phyloP scores from a whole-genome alignment of 495 filamentous ascomycete species.

The Barbatosphaeria neglecta region DNA sequence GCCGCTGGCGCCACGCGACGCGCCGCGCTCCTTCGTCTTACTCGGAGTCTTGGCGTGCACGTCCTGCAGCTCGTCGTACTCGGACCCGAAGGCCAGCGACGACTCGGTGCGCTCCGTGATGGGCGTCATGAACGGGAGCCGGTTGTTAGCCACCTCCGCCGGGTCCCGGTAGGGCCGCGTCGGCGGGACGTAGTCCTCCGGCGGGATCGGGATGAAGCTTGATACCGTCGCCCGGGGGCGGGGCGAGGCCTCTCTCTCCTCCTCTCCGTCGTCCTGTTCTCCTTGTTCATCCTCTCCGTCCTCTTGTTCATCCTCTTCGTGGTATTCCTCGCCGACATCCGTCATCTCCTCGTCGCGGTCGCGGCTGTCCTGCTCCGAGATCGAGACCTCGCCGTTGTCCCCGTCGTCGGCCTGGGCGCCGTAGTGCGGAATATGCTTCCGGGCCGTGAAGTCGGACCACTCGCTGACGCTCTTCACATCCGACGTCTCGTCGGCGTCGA shows the following conservation, averaged over 20 bases:
- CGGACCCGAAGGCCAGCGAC: constrained; percentile 56
- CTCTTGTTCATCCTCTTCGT: constrained; percentile 16
- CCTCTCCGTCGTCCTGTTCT: constrained; percentile 3
- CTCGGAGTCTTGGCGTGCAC: constrained; percentile 64
- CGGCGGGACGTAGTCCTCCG: constrained; percentile 72
- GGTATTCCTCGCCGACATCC: too few relatives aligned
- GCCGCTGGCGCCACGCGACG: constrained; percentile 39
- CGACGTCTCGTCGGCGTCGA: constrained; percentile 42
- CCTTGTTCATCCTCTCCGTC: background rate
- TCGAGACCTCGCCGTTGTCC: constrained; percentile 12
- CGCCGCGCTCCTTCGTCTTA: constrained; percentile 29
- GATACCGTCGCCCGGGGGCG: constrained; percentile 29
- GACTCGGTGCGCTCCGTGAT: constrained; percentile 92
- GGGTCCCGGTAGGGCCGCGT: constrained; percentile 66
- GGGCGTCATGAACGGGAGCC: constrained; percentile 94
- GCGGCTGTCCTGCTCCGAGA: too few relatives aligned
- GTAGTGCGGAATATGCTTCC: constrained; percentile 52
- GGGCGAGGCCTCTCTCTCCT: constrained; percentile 3
- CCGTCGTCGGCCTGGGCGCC: constrained; percentile 16
- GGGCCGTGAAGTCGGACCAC: constrained; percentile 77
- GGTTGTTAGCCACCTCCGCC: constrained; percentile 64
- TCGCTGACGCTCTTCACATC: constrained; percentile 57
- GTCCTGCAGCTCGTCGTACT: constrained; percentile 28
- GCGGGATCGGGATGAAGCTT: constrained; percentile 59
- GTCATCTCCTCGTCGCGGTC: too few relatives aligned